Percentiles rank a stretch among this genome's conserved stretches.
Conservation (phyloP, 2,329 filamentous ascomycete genomes). For the Dactylellina parvicollis region DNA sequence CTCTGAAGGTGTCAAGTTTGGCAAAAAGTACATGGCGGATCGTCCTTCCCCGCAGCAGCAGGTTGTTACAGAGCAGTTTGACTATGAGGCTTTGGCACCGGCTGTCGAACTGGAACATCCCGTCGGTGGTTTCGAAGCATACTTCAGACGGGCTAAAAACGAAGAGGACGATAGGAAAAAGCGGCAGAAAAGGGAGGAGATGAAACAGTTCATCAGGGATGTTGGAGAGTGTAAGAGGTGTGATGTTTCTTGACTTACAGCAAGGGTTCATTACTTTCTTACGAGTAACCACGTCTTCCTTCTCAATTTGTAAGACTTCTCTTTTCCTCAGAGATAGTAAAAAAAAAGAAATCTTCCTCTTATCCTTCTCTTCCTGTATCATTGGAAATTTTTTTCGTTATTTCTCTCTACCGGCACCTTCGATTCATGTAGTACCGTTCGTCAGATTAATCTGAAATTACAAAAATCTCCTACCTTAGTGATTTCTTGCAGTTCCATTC, state of each 20-base stretch:
- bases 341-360: too few relatives aligned
- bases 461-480: too few relatives aligned
- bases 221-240: slow-evolving; percentile 12
- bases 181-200: not conserved
- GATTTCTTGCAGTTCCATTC: too few relatives aligned
- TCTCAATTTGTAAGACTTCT: too few relatives aligned
- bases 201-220: slow-evolving; percentile 16
- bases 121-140: slow-evolving; percentile 20
- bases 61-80: slow-evolving; percentile 26
- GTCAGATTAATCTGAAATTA: too few relatives aligned
- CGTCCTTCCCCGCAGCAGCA: not conserved
- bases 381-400: too few relatives aligned
- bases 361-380: too few relatives aligned
- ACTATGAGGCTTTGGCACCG: slow-evolving; percentile 4
- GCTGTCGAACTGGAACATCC: slow-evolving; percentile 8
- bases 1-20: slow-evolving; percentile 32
- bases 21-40: slow-evolving; percentile 33
- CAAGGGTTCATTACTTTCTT: too few relatives aligned
- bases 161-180: slow-evolving; percentile 12
- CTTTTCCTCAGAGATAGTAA: too few relatives aligned
- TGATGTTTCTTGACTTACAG: slow-evolving; percentile 1
- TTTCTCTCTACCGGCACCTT: too few relatives aligned
- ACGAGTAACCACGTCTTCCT: too few relatives aligned
- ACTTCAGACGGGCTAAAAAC: slow-evolving; percentile 1
- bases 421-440: too few relatives aligned